Base-by-base conservation (phyloP, 169 alveolate genomes). In the Cryptosporidium bovis region DNA sequence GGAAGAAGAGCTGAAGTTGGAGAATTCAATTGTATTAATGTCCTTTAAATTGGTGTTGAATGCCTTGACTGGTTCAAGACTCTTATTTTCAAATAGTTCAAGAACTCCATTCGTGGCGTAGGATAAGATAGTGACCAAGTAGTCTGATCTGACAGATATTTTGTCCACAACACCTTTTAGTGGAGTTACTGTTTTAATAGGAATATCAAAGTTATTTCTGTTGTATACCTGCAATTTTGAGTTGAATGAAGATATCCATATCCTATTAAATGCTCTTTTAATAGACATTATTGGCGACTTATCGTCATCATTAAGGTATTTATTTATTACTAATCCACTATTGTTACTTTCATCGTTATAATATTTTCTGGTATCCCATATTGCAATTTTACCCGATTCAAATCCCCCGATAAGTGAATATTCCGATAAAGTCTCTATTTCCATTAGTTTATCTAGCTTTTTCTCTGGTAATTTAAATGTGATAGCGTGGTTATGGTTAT, bases 1-100 rank as follows among this genome's bases (percentile, higher is more conserved):
- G 12, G 24, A 51, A 12, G 24, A 51, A 12, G 68, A 51, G 10
- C 33, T 8, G 2, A 10, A 55, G 12, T 51, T 51, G n/a, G 68
- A 69, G 56, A 69, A 69, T 10, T 16, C 51, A 20, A 56, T 69
- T 16, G 62, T 51, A 6, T 29, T 53, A 20, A 69, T 46, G 34
- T 69, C 67, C 3, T 56, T 16, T 33, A 46, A 53, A 34, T 69
- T 36, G 20, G 50, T 50, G 29, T 33, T 69, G 34, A 69, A 69
- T 51, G 66, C 51, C 20, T 36, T 34, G 20, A 69, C 56, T 12
- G 8, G 18, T 2, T 69, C 51, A 10, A 69, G 2, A 5, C 33
- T 20, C 12, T 69, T 69, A 13, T 69, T 69, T 69, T 69, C 83
- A 13, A 58, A 82, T 2, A 66, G 13, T 6, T 82, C 89, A 46